Base-by-base conservation (phyloP, 345 rosid genomes). In the Cardiospermum halicacabum region DNA sequence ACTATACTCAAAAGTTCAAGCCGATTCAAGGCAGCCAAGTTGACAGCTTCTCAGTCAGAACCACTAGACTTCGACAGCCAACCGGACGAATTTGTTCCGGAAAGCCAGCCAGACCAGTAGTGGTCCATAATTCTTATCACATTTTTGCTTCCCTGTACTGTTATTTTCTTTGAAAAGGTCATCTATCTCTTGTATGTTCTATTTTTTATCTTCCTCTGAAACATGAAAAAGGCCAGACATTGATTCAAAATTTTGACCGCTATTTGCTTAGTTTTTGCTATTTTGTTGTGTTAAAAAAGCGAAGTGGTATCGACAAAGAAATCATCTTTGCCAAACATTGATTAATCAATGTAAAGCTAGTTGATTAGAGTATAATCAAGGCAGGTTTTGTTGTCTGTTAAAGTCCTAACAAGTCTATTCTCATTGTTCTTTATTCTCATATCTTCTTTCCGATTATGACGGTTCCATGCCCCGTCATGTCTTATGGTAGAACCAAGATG, bases 21-120 rank as follows among this genome's bases (percentile, higher is more conserved):
- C 69, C 74, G 81, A 15, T 86, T 62, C 75, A 84, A 84, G 72
- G 78, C 71, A 58, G 84, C 87, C 30, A 84, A 78, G 77, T 69
- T 74, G 60, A 67, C 73, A 19, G 86, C 82, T 24, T 71, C 84
- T 11, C 84, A 70, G 27, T 74, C 77, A 19, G 80, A 76, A 61
- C 60, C 49, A 0, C 63, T 71, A 50, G 86, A 74, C 53, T 28
- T 63, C 2, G 85, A 83, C 27, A 74, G 82, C 69, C 81, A 68
- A 64, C 79, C 78, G 1, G 62, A 43, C 16, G 89, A 86, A 64
- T 59, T 76, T 45, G 85, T 78, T 68, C 87, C 85, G 10, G 89
- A 86, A 8, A 80, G 85, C 57, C 78, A 69, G 68, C 64, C 76
- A 47, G 26, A 42, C 30, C 18, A 12, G 5, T 70, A 60, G 53